A percentile compares a stretch with the other conserved stretches of the same genome.
These are phyloP conservation scores for Basidioascus undulatus DNA, from an alignment of 768 basidiomycete genomes.

Conservation along the genomic window DNA sequence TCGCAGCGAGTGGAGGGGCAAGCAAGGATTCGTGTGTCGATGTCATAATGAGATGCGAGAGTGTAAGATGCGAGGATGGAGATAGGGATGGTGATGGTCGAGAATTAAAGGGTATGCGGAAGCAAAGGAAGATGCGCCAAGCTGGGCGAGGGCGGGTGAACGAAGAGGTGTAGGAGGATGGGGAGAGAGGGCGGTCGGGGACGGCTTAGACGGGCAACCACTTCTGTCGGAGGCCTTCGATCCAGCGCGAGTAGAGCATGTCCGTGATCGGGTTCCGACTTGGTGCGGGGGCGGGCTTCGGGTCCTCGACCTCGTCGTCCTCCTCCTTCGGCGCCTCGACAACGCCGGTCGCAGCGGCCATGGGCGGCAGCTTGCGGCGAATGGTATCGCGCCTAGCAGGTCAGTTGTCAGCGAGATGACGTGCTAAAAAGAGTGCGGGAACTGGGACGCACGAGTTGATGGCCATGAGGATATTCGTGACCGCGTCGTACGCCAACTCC, in stretches of 20 bases:
- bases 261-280: conserved; percentile 65
- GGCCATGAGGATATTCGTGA: conserved; percentile 69
- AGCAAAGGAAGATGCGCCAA: no score
- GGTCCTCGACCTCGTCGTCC: conserved; percentile 7
- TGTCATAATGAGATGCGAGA: no score
- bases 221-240: conserved; percentile 71
- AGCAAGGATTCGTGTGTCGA: no score
- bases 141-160: no score
- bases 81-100: no score
- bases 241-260: conserved; percentile 88
- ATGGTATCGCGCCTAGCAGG: conserved; percentile 40
- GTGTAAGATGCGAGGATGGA: no score
- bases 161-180: no score
- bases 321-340: conserved; percentile 1
- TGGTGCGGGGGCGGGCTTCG: conserved; percentile 13
- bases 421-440: conserved; percentile 53
- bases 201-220: no score
- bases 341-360: neutral
- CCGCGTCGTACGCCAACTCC: conserved; percentile 58
- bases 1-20: no score
- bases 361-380: neutral
- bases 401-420: conserved; percentile 25
- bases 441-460: conserved; percentile 55
- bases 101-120: no score
- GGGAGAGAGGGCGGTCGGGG: no score